Evolutionary conservation across 805 yeast species (phyloP).

Genomic region (Saccharomycopsis schoenii): DNA sequence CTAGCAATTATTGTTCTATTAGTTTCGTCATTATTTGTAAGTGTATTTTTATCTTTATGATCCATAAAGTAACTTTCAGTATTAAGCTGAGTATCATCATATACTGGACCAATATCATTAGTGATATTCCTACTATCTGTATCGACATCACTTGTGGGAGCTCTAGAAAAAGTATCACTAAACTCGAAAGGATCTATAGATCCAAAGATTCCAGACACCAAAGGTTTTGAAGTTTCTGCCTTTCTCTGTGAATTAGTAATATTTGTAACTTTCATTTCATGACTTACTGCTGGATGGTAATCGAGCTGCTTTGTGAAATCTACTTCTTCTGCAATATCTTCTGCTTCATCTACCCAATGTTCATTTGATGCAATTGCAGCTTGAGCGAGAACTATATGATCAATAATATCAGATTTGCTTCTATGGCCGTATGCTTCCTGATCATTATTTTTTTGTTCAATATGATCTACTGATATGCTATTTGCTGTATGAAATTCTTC

Average conservation of each 20-base stretch:
- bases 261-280: neutral
- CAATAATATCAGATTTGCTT: neutral
- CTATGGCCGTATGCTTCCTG: neutral
- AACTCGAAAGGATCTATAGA: constrained; percentile 10
- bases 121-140: neutral
- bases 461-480: neutral
- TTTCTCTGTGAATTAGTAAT: too few species aligned
- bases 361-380: neutral
- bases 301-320: neutral
- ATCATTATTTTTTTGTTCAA: neutral
- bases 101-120: neutral
- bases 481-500: neutral
- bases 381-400: constrained; percentile 1
- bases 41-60: neutral
- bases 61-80: neutral
- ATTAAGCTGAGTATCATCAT: neutral
- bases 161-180: neutral
- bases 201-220: constrained; percentile 5
- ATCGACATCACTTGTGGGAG: neutral
- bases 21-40: too few species aligned
- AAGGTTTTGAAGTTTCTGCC: neutral
- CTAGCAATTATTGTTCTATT: too few species aligned
- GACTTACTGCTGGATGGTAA: neutral
- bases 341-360: neutral
- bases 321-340: neutral